Evolutionary conservation across 345 rosid genomes (phyloP).

Genomic region (Jatropha curcas): DNA sequence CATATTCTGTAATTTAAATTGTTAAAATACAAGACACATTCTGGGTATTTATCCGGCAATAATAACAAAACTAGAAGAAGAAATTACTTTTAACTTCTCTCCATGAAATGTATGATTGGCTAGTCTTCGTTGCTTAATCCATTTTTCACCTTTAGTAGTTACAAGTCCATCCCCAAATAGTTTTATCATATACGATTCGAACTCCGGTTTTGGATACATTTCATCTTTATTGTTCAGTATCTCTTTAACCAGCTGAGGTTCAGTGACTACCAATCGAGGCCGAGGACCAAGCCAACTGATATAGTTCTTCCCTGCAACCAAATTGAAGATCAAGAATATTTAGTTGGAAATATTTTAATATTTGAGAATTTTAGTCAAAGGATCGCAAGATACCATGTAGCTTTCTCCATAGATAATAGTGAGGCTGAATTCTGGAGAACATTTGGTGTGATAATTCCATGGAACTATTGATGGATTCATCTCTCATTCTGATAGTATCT

Average conservation of each 20-base stretch:
- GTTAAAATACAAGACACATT: not conserved
- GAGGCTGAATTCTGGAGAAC: slow-evolving; percentile 3
- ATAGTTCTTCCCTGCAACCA: slow-evolving; percentile 5
- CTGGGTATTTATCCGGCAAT: not conserved
- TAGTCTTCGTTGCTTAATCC: slow-evolving; percentile 41
- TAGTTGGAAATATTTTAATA: too few species aligned
- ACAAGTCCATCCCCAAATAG: slow-evolving; percentile 43
- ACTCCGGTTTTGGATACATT: slow-evolving; percentile 10
- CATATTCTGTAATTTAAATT: slow-evolving; percentile 21
- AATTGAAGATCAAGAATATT: not conserved
- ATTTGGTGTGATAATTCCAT: slow-evolving; percentile 10
- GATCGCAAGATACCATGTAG: not conserved
- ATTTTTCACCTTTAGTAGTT: slow-evolving; percentile 36
- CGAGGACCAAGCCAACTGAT: not conserved
- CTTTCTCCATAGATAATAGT: not conserved
- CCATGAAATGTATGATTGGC: slow-evolving; percentile 52
- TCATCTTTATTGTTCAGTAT: slow-evolving; percentile 35
- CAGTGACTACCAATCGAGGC: slow-evolving; percentile 9
- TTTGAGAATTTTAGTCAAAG: not conserved
- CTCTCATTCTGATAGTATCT: slow-evolving; percentile 27
- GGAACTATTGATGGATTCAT: slow-evolving; percentile 6
- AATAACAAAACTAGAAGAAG: not conserved
- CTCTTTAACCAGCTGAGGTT: slow-evolving; percentile 42
- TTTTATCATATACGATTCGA: slow-evolving; percentile 2
- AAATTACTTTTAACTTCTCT: slow-evolving; percentile 40